These are phyloP conservation scores for Trichoderma cornu-damae DNA, from an alignment of 2,329 filamentous ascomycete species.

Conservation along the genomic window DNA sequence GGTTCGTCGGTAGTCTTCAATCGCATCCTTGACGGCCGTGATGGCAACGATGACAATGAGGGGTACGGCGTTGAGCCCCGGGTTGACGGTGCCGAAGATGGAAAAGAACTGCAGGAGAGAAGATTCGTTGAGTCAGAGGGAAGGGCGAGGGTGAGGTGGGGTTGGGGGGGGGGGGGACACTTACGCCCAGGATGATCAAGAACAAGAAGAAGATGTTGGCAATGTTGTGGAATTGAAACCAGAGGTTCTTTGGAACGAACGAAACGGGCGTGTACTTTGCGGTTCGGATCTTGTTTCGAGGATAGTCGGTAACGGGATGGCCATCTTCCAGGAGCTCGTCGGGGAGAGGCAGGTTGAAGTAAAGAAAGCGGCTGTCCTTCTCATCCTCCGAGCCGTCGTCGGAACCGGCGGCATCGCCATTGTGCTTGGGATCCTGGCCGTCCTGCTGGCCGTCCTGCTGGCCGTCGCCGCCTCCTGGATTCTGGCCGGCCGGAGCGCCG, in stretches of 20 bases:
- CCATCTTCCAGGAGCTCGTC: constrained; percentile 71
- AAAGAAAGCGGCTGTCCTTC: constrained; percentile 56
- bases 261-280: constrained; percentile 95
- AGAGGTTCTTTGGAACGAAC: constrained; percentile 94
- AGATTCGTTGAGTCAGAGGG: constrained; percentile 16
- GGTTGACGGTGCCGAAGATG: constrained; percentile 89
- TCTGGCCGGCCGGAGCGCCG: constrained; percentile 35
- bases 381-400: constrained; percentile 37
- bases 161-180: constrained; percentile 33
- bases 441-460: constrained; percentile 27
- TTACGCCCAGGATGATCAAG: constrained; percentile 86
- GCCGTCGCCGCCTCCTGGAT: constrained; percentile 27
- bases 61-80: constrained; percentile 82
- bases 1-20: constrained; percentile 92
- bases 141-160: background rate
- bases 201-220: constrained; percentile 99
- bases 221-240: constrained; percentile 97
- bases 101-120: constrained; percentile 69
- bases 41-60: constrained; percentile 87
- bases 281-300: constrained; percentile 94
- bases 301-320: constrained; percentile 61
- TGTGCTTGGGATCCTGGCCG: constrained; percentile 18
- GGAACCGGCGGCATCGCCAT: constrained; percentile 32
- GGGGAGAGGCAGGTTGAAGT: constrained; percentile 82
- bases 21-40: constrained; percentile 88